These are phyloP conservation scores for Dactylella cylindrospora DNA, from an alignment of 2,329 filamentous ascomycete genomes.

Conservation along the genomic window DNA sequence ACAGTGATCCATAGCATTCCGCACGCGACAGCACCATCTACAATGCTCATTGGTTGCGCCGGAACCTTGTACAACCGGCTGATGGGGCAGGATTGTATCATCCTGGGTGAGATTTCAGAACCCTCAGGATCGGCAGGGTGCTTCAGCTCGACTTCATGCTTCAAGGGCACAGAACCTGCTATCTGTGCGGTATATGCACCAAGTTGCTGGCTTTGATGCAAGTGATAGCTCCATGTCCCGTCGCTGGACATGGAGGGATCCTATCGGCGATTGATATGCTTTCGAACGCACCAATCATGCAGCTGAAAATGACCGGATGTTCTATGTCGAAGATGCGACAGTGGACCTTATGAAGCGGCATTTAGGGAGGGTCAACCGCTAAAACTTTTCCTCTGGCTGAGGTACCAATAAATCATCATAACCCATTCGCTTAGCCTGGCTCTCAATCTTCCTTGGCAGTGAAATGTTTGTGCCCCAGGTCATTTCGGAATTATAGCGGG, in stretches of 20 bases:
- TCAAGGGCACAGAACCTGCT: too few relatives aligned
- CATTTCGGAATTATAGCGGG: slow-evolving; percentile 18
- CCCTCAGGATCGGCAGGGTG: slow-evolving; percentile 1
- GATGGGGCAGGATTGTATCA: slow-evolving; percentile 16
- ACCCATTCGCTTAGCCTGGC: slow-evolving; percentile 35
- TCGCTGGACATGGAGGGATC: slow-evolving; percentile 30
- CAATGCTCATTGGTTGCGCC: not conserved
- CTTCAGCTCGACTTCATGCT: slow-evolving; percentile 12
- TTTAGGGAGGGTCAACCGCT: slow-evolving; percentile 42
- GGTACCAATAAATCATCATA: slow-evolving; percentile 16
- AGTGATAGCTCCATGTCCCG: too few relatives aligned
- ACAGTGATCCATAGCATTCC: slow-evolving; percentile 11
- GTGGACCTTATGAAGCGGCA: slow-evolving; percentile 40
- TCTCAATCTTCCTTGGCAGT: slow-evolving; percentile 35
- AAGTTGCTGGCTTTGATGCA: too few relatives aligned
- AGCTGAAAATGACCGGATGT: slow-evolving; percentile 3
- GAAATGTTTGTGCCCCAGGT: slow-evolving; percentile 20
- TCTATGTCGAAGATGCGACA: slow-evolving; percentile 15
- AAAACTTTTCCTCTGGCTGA: slow-evolving; percentile 1
- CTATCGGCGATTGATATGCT: slow-evolving; percentile 27
- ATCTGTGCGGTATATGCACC: too few relatives aligned
- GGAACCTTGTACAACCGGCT: slow-evolving; percentile 15
- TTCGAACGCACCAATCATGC: slow-evolving; percentile 30
- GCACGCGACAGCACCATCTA: slow-evolving; percentile 26
- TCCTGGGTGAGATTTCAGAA: not conserved